A percentile compares a stretch with the other conserved stretches of the same genome.
These are phyloP conservation scores for Quercus gilva DNA, from an alignment of 306 rosid species.

Conservation along the genomic window DNA sequence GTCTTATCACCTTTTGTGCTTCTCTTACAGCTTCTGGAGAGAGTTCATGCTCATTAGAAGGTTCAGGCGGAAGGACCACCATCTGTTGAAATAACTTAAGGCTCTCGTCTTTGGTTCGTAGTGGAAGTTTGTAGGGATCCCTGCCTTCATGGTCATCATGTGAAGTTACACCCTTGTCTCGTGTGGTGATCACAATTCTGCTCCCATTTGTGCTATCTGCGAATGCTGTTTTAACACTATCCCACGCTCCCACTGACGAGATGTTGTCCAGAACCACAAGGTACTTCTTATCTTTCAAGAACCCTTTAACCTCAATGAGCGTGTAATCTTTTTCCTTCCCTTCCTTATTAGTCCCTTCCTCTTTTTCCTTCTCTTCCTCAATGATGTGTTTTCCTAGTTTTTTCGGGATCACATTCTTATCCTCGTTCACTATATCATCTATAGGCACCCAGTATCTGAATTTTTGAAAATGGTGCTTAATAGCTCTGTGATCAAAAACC, in stretches of 20 bases:
- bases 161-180: background rate
- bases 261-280: slow-evolving; percentile 18
- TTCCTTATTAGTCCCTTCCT: too few relatives aligned
- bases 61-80: background rate
- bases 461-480: background rate
- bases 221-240: background rate
- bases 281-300: background rate
- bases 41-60: background rate
- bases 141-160: background rate
- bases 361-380: too few relatives aligned
- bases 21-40: background rate
- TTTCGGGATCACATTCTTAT: accelerated
- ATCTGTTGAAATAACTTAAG: slow-evolving; percentile 16
- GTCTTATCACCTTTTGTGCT: background rate
- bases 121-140: background rate
- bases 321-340: too few relatives aligned
- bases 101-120: slow-evolving; percentile 24
- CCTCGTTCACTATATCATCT: background rate
- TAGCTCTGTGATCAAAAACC: background rate
- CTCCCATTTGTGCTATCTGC: background rate
- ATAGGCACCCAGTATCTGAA: background rate
- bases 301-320: accelerated
- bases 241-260: background rate
- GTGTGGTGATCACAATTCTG: slow-evolving; percentile 8
- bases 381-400: too few relatives aligned